Conservation (phyloP, 768 basidiomycete species). For the Hygrocybe coccinea region DNA sequence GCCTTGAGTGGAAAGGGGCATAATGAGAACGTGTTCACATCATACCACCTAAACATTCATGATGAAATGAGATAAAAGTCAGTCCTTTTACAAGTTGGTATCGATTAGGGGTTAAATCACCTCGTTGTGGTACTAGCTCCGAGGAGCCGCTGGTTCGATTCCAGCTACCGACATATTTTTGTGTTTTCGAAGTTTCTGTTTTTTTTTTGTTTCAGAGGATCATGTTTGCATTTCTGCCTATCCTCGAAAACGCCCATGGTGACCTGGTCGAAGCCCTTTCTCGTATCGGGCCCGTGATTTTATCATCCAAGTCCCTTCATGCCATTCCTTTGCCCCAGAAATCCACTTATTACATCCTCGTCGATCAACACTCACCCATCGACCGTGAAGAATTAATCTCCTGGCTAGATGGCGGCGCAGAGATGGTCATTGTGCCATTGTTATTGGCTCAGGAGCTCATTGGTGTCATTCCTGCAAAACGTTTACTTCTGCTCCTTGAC, state of each 20-base stretch:
- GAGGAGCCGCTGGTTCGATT: conserved; percentile 22
- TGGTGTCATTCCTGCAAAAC: conserved; percentile 60
- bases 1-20: background rate
- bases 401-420: conserved; percentile 72
- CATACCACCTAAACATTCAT: too few relatives aligned
- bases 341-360: conserved; percentile 16
- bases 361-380: conserved; percentile 27
- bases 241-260: conserved; percentile 8
- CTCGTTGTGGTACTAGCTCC: conserved; percentile 16
- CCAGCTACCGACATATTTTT: conserved; percentile 16
- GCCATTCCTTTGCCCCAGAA: conserved; percentile 4
- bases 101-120: conserved; percentile 23
- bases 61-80: background rate
- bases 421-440: conserved; percentile 73
- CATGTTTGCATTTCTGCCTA: conserved; percentile 9
- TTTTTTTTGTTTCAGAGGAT: background rate
- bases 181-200: background rate
- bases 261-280: conserved; percentile 8
- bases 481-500: conserved; percentile 73
- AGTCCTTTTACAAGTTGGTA: conserved; percentile 9
- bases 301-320: conserved; percentile 1
- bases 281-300: conserved; percentile 13
- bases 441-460: conserved; percentile 63
- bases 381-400: conserved; percentile 53
- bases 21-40: too few relatives aligned